Base-by-base conservation (phyloP, 2,329 filamentous ascomycete species). In the Monilinia vaccinii-corymbosi region DNA sequence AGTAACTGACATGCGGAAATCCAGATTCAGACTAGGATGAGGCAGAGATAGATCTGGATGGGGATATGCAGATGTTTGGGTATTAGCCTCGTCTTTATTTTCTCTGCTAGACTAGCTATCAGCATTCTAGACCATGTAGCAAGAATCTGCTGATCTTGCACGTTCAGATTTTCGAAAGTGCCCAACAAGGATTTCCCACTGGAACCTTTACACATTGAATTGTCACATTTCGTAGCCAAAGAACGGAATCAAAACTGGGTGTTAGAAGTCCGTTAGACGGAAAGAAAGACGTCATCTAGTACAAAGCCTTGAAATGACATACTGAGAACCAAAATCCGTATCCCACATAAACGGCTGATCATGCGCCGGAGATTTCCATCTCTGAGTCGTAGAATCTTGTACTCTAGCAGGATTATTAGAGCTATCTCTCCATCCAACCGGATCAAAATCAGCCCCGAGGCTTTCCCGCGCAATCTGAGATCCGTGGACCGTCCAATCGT, bases 1-100 rank as follows among this genome's bases (percentile, higher is more conserved):
- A 21, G 70, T 71, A 16, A 80, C 77, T 45, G 76, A 75, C 68
- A 81, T 76, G 59, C 78, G 77, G 64, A 81, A 79, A 66, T 81
- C 78, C 49, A 79, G 78, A 55, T 74, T 74, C 53, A 79, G 73
- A 42, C 72, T 73, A 6, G 78, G 78, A 66, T 75, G 74, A 16
- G 78, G 77, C 5, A 62, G 49, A n/a, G 58, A 53, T 31, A 53
- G n/a, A 31, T 61, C 42, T 21, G 57, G 56, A 23, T 63, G 47
- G n/a, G 62, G 59, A 57, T 53, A 61, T 21, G 45, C 21, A 18
- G 47, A 53, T 53, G 50, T 18, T 10, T 49, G 28, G 46, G 46
- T n/a, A 25, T 51, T 38, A 21, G 48, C 34, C 4, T 23, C 36
- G 36, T n/a, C 28, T 42, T 53, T 18, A 5, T 23, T 9, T 21